Evolutionary conservation across 2,329 filamentous ascomycete species (phyloP).

Genomic region (Fusarium fujikuroi): DNA sequence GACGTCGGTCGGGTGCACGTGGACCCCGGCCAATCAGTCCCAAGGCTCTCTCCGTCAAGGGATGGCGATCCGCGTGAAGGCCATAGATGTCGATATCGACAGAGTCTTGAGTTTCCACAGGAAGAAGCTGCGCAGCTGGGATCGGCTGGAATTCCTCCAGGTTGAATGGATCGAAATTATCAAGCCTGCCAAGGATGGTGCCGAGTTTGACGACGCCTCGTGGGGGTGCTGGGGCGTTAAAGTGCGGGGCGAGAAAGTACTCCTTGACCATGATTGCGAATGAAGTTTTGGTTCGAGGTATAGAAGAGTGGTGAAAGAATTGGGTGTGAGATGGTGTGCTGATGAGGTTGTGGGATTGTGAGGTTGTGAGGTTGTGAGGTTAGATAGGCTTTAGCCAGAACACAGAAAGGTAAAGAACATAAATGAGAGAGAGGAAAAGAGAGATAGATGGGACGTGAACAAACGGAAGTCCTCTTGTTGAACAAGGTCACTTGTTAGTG

Average conservation of each 20-base stretch:
- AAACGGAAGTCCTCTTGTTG: not conserved
- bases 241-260: not conserved
- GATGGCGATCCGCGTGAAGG: not conserved
- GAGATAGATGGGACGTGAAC: too few relatives aligned
- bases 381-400: not conserved
- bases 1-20: not conserved
- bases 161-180: too few relatives aligned
- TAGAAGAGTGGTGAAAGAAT: not conserved
- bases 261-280: not conserved
- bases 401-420: not conserved
- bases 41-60: not conserved
- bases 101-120: not conserved
- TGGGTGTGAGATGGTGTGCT: fast-evolving
- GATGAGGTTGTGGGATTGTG: too few relatives aligned
- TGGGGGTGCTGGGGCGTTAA: not conserved
- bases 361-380: not conserved
- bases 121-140: not conserved
- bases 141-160: not conserved
- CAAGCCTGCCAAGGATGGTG: not conserved
- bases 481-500: not conserved
- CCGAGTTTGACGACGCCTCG: not conserved
- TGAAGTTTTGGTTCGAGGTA: fast-evolving
- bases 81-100: not conserved
- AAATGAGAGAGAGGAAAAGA: fast-evolving
- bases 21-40: fast-evolving